Evolutionary conservation across 2,329 filamentous ascomycete genomes (phyloP).

Genomic region (Lachnellula suecica): DNA sequence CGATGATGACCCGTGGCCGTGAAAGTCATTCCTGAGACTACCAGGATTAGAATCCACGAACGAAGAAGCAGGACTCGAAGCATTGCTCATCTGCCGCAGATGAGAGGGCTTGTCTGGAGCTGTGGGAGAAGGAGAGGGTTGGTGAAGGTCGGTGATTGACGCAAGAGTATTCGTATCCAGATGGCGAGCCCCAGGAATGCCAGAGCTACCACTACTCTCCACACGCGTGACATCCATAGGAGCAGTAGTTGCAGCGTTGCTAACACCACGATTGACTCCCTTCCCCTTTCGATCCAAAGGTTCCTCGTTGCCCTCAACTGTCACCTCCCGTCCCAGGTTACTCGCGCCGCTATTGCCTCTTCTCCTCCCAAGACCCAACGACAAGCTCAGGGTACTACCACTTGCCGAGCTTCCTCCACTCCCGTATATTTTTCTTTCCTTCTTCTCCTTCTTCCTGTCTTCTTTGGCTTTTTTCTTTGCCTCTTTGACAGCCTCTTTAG

Average conservation of each 20-base stretch:
- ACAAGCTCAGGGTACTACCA: slow-evolving; percentile 64
- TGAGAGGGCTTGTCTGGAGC: slow-evolving; percentile 64
- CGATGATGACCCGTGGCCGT: slow-evolving; percentile 39
- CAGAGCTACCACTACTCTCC: slow-evolving; percentile 15
- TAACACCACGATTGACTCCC: slow-evolving; percentile 56
- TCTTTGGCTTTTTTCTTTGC: slow-evolving; percentile 82
- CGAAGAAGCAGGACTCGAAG: slow-evolving; percentile 81
- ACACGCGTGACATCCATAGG: slow-evolving; percentile 22
- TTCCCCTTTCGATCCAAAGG: slow-evolving; percentile 60
- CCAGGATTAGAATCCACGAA: slow-evolving; percentile 63
- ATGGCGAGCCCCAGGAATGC: slow-evolving; percentile 22
- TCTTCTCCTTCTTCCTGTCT: slow-evolving; percentile 45
- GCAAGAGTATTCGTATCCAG: slow-evolving; percentile 21
- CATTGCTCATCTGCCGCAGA: slow-evolving; percentile 80
- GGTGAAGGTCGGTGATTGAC: slow-evolving; percentile 38
- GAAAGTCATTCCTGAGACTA: slow-evolving; percentile 36
- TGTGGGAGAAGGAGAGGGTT: slow-evolving; percentile 42
- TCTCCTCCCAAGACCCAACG: slow-evolving; percentile 47
- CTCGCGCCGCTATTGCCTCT: slow-evolving; percentile 60
- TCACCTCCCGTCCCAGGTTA: slow-evolving; percentile 57
- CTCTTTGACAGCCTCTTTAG: slow-evolving; percentile 80
- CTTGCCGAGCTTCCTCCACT: slow-evolving; percentile 52
- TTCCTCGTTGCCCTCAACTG: slow-evolving; percentile 42
- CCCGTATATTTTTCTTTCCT: slow-evolving; percentile 58
- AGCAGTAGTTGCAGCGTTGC: slow-evolving; percentile 12